These are phyloP conservation scores for Phoenix roebelenii DNA, from an alignment of 176 grass and related monocot species.

Conservation along the genomic window DNA sequence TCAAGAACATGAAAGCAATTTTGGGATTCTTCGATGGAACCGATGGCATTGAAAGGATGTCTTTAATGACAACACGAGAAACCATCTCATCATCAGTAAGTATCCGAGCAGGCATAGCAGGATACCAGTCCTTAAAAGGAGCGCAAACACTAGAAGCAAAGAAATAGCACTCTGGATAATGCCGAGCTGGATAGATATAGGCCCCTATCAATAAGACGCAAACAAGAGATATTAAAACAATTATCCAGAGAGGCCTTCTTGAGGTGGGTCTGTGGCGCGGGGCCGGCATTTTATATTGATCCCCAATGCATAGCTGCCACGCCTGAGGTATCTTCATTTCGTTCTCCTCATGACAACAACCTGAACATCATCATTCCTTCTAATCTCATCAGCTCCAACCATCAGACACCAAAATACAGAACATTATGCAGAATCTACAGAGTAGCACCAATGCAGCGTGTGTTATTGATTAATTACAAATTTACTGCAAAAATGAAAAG, in stretches of 20 bases:
- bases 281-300: conserved; percentile 45
- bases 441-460: no score
- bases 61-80: conserved; percentile 49
- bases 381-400: conserved; percentile 5
- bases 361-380: background rate
- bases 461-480: no score
- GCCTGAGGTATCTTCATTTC: conserved; percentile 34
- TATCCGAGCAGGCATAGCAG: conserved; percentile 34
- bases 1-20: conserved; percentile 94
- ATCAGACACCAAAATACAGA: background rate
- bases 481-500: no score
- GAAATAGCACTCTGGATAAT: conserved; percentile 74
- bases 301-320: conserved; percentile 39
- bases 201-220: conserved; percentile 56
- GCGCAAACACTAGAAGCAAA: conserved; percentile 57
- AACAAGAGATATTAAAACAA: conserved; percentile 71
- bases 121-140: conserved; percentile 72
- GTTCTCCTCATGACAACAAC: conserved; percentile 6
- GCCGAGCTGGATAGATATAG: conserved; percentile 62
- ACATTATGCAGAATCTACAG: background rate
- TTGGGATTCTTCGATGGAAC: conserved; percentile 50
- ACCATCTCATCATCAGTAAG: conserved; percentile 72
- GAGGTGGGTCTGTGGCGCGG: conserved; percentile 37
- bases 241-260: conserved; percentile 84
- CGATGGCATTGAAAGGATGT: conserved; percentile 68